Evolutionary conservation across 768 basidiomycete species (phyloP), one percentile per base, ranked within the genome.

Genomic region (Glaciozyma antarctica): DNA sequence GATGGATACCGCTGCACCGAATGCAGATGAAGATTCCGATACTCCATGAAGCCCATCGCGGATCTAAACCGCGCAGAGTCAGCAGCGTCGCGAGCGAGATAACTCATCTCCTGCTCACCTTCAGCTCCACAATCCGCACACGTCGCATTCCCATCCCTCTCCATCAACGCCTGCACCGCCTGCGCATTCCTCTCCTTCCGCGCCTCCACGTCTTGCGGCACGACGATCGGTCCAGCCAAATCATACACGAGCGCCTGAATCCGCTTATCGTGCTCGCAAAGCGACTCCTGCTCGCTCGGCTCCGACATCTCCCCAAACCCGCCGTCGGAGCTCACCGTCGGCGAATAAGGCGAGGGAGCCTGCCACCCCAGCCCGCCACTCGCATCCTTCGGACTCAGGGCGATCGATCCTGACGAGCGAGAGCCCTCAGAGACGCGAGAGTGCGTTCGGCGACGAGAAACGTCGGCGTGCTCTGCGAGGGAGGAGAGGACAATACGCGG

Each of bases 1-100:
- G 60, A 59, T 73, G 72, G 5, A 64, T 19, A 4, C 72, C 72
- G 21, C 38, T 43, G 53, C 72, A 73, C 7, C 67, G 59, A 28
- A 54, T 63, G 48, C 48, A 61, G 21, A 63, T 32, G 32, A 54
- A 59, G 51, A 72, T 61, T 1, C 71, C 71, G 9, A 72, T 26
- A 24, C 30, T 60, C 69, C 69, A 72, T 0, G 65, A 67, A 24
- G 65, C 65, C 65, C 65, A 67, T 6, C 62, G 48, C 19, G 62
- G 66, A 55, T 63, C 66, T 64, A 34, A 6, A 34, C 7, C 49
- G 54, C 30, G 22, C n/a, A 4, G 17, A 28, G 34, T 28, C 13
- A 58, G 58, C 57, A 47, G 28, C 55, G 26, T 17, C 17, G 17
- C 55, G 16, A 47, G 6, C 28, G 19, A 15, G 28, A 17, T 5